Conservation (phyloP, 2,329 filamentous ascomycete genomes). For the Fusarium multiceps region DNA sequence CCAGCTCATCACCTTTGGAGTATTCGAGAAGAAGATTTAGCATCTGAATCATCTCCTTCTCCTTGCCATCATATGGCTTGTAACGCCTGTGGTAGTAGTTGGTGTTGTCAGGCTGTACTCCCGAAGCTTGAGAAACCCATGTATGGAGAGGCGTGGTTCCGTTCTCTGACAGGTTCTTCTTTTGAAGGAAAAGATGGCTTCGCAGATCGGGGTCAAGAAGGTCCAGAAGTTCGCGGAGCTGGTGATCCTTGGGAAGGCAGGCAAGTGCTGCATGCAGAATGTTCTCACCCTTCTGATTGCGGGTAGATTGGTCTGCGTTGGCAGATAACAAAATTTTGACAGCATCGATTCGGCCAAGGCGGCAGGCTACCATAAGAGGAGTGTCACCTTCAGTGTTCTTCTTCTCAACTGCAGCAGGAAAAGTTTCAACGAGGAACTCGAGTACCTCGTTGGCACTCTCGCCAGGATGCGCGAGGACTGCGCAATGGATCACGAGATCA, state of each 20-base stretch:
- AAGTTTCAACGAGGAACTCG: conserved; percentile 71
- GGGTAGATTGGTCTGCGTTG: conserved; percentile 75
- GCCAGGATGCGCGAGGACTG: conserved; percentile 60
- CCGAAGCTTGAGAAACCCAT: conserved; percentile 59
- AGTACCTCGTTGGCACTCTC: conserved; percentile 65
- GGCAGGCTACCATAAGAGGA: conserved; percentile 75
- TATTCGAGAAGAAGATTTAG: conserved; percentile 64
- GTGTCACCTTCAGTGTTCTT: conserved; percentile 70
- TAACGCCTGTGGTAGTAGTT: conserved; percentile 23
- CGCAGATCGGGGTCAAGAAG: conserved; percentile 69
- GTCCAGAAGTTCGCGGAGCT: conserved; percentile 62
- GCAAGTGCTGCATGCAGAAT: conserved; percentile 70
- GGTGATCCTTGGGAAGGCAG: conserved; percentile 47
- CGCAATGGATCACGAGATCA: conserved; percentile 74
- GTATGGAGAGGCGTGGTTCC: conserved; percentile 73
- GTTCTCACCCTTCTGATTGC: conserved; percentile 72
- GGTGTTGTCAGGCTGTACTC: conserved; percentile 13
- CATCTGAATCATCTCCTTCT: conserved; percentile 53
- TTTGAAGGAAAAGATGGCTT: conserved; percentile 67
- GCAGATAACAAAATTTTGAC: conserved; percentile 71
- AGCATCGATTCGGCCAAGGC: conserved; percentile 63
- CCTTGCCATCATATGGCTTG: conserved; percentile 39
- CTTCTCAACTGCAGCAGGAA: conserved; percentile 71
- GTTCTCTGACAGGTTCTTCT: conserved; percentile 61
- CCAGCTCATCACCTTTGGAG: conserved; percentile 66